Base-by-base conservation (phyloP, 495 filamentous ascomycete genomes). In the Lichenothelia convexa region DNA sequence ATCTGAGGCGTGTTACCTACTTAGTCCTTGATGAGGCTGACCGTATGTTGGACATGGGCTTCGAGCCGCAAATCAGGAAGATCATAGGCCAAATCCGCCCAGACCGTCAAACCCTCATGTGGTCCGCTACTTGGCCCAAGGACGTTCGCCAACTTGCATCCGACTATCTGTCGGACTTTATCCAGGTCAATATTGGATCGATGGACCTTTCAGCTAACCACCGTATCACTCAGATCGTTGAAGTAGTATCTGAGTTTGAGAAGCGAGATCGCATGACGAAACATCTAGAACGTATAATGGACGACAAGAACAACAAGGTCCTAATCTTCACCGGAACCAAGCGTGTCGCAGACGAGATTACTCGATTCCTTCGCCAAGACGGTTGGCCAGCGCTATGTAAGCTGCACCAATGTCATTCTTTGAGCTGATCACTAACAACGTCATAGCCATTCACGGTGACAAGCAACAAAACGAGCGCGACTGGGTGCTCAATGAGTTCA, bases 71-170 rank as follows among this genome's bases (percentile, higher is more conserved):
- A 51, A 83, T 85, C 51, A 78, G 85, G 61, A 93, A 93, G 70
- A 93, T 95, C 46, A 83, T 97, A 45, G 66, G 78, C 34, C 89
- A 97, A 64, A 97, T 97, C 63, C 83, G 89, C 45, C 89, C 89
- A 41, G 89, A 97, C 57, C 80, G 89, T 68, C 89, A 97, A 51
- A 97, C 89, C 43, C 92, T 86, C 73, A 97, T 97, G 89, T 97
- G 89, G 89, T 97, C 89, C 39, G 89, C 89, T 48, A 97, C 89
- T 5, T 97, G 89, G 89, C 89, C 89, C 43, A 97, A 95, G 73
- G 89, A 97, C 56, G 87, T 97, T 46, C 86, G 89, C 47, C 78
- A 82, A 53, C 67, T 95, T 40, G 89, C 89, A n/a, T 68, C 79
- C 21, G 89, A 97, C 55, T 97, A 91, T 68, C 70, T 92, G 46